Evolutionary conservation across 202 grass and related monocot genomes (phyloP), one percentile per base, ranked within the genome.

Genomic region (Digitaria exilis): DNA sequence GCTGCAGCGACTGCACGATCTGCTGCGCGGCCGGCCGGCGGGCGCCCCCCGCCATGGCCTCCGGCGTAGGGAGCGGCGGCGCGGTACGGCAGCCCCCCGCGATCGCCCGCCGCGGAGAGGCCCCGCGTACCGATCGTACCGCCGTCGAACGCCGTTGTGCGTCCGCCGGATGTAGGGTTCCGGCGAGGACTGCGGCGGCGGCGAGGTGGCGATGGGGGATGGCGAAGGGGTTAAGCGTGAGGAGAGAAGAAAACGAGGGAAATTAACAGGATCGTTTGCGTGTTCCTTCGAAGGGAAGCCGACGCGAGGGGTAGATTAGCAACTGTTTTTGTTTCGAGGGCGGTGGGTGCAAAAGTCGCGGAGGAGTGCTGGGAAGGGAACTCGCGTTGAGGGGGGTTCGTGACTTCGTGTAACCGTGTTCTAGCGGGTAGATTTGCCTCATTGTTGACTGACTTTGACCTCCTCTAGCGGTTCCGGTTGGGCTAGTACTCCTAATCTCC

Each of bases 281-380:
- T n/a, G 76, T 32, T 86, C 56, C 61, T 72, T 65, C 62, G 74
- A 91, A 97, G 88, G 90, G 84, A 91, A 97, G 86, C 46, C 66
- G 68, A 62, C 46, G 29, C 9, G 84, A 62, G 78, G 78, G 55
- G 3, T 5, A 26, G 45, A 5, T 83, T 63, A 4, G 29, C 7
- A 6, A 9, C 6, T 29, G 16, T 2, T 34, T 34, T 31, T 62
- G 31, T 62, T 31, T 31, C 0, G 1, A 15, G 31, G 26, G 59
- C 15, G 15, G 30, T 14, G 10, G 0, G 24, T 59, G 56, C 56
- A 59, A 59, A 28, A 59, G 56, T 28, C 24, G 56, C 10, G 24
- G 56, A 59, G 56, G 10, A 58, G 4, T 17, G 46, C n/a, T n/a
- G n/a, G n/a, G n/a, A n/a, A n/a, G n/a, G n/a, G n/a, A 37, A 37